These are phyloP conservation scores for Candida rishiriensis DNA, from an alignment of 805 yeast genomes.

Conservation along the genomic window DNA sequence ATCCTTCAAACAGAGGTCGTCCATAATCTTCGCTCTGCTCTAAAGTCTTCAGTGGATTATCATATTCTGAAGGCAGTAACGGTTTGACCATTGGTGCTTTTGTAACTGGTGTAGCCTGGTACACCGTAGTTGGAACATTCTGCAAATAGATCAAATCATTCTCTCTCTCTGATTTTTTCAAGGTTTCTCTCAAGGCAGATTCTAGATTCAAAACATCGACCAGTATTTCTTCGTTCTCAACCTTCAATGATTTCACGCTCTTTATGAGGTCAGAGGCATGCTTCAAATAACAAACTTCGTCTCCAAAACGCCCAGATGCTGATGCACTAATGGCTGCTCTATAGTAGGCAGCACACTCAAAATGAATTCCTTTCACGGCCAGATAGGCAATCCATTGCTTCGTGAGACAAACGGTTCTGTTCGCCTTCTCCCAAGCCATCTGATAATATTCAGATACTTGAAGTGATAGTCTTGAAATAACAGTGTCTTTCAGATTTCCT, in stretches of 20 bases:
- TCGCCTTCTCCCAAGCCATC: constrained; percentile 38
- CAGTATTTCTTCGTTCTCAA: constrained; percentile 38
- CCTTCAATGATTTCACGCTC: constrained; percentile 38
- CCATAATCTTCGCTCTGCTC: constrained; percentile 18
- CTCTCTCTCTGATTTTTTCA: constrained; percentile 63
- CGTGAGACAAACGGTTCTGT: constrained; percentile 32
- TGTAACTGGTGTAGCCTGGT: constrained; percentile 36
- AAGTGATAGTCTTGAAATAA: constrained; percentile 59
- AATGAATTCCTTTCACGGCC: constrained; percentile 57
- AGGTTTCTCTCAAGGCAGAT: constrained; percentile 38
- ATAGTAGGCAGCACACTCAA: constrained; percentile 65
- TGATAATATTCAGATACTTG: constrained; percentile 59
- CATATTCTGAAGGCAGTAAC: constrained; percentile 31
- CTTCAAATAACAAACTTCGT: constrained; percentile 57
- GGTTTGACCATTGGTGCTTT: constrained; percentile 54
- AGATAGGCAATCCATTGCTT: constrained; percentile 64
- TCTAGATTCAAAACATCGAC: constrained; percentile 51
- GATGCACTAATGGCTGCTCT: constrained; percentile 52
- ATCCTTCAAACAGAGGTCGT: constrained; percentile 44
- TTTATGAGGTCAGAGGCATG: constrained; percentile 37
- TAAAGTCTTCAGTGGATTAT: constrained; percentile 31
- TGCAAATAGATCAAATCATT: constrained; percentile 77
- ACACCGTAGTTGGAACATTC: constrained; percentile 44
- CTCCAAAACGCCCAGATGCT: constrained; percentile 56
- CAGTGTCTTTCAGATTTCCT: constrained; percentile 48